Evolutionary conservation across 1,139 yeast species (phyloP).

Genomic region (Debaryomyces coudertii): DNA sequence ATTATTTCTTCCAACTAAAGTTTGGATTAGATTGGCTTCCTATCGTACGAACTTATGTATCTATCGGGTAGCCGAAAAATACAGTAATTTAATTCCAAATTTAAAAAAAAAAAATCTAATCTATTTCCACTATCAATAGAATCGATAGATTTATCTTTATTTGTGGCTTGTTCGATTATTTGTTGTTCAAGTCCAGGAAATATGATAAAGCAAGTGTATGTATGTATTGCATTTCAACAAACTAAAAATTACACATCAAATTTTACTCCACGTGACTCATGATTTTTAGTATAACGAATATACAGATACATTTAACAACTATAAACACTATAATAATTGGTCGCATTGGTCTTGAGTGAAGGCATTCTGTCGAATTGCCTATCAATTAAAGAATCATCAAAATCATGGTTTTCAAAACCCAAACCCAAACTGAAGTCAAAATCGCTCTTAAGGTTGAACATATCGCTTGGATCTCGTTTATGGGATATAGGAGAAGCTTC

Average conservation of each 20-base stretch:
- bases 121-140: slow-evolving; percentile 5
- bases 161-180: not conserved
- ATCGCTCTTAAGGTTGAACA: slow-evolving; percentile 12
- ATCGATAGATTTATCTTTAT: slow-evolving; percentile 4
- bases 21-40: not conserved
- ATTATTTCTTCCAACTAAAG: not conserved
- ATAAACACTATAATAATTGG: slow-evolving; percentile 8
- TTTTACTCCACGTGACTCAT: slow-evolving; percentile 4
- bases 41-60: slow-evolving; percentile 3
- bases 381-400: not conserved
- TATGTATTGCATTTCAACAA: slow-evolving; percentile 1
- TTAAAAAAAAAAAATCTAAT: not conserved
- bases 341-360: slow-evolving; percentile 4
- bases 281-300: not conserved
- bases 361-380: slow-evolving; percentile 1
- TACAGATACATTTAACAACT: slow-evolving; percentile 1
- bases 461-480: slow-evolving; percentile 8
- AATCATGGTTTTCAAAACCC: not conserved
- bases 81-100: slow-evolving; percentile 4
- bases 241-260: slow-evolving; percentile 7
- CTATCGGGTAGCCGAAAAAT: not conserved
- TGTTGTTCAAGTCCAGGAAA: not conserved
- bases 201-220: slow-evolving; percentile 6
- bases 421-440: slow-evolving; percentile 12
- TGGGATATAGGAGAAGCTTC: slow-evolving; percentile 11